These are phyloP conservation scores for Taphrina flavorubra DNA, from an alignment of 1,139 yeast genomes.

Conservation along the genomic window DNA sequence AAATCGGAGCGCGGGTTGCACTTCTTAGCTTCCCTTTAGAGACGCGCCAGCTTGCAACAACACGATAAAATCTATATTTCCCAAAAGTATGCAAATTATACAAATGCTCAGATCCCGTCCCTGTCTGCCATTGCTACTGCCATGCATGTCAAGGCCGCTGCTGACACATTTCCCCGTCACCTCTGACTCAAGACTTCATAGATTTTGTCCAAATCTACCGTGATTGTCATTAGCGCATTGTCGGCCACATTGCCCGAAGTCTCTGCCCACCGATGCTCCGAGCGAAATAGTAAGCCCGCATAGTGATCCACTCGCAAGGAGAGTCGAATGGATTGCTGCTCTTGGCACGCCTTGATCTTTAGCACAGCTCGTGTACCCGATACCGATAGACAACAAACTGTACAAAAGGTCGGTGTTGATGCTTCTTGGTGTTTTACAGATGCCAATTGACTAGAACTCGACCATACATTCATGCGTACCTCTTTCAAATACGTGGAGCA, in stretches of 20 bases:
- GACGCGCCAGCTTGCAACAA: too few relatives aligned
- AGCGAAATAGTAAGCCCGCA: background rate
- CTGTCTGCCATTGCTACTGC: background rate
- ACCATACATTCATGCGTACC: background rate
- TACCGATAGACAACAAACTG: background rate
- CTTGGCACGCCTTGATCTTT: background rate
- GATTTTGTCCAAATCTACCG: slow-evolving; percentile 16
- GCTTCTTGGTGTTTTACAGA: background rate
- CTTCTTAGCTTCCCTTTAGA: too few relatives aligned
- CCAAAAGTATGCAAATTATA: background rate
- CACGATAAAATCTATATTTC: background rate
- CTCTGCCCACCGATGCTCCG: slow-evolving; percentile 16
- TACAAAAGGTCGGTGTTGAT: background rate
- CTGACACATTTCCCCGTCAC: background rate
- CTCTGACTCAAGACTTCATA: background rate
- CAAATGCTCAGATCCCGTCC: background rate
- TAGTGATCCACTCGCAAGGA: background rate
- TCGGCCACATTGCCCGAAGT: slow-evolving; percentile 14
- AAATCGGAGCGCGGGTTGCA: too few relatives aligned
- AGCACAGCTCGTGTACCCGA: background rate
- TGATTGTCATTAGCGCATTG: background rate
- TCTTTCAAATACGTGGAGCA: slow-evolving; percentile 6
- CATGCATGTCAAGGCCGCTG: too few relatives aligned
- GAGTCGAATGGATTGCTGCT: background rate
- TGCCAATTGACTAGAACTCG: background rate